These are phyloP conservation scores for Yamadazyma blattariae DNA, from an alignment of 1,139 yeast species.

Conservation along the genomic window DNA sequence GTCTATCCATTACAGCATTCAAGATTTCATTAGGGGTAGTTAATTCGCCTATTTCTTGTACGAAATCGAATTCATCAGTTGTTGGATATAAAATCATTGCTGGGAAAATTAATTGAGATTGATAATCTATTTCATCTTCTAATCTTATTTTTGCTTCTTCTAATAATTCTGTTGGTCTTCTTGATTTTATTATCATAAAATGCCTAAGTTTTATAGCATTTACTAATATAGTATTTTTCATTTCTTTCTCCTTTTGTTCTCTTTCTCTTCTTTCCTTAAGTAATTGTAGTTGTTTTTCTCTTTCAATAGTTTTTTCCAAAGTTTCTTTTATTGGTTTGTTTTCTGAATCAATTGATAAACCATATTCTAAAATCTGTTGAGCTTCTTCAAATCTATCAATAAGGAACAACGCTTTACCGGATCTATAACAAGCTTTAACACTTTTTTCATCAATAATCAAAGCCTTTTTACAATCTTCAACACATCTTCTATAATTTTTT, in stretches of 20 bases:
- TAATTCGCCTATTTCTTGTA: slow-evolving; percentile 71
- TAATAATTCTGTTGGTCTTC: slow-evolving; percentile 48
- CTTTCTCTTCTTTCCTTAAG: slow-evolving; percentile 29
- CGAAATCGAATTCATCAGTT: slow-evolving; percentile 77
- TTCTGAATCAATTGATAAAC: slow-evolving; percentile 54
- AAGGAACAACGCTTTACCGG: slow-evolving; percentile 76
- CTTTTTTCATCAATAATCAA: slow-evolving; percentile 64
- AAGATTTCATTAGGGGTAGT: slow-evolving; percentile 60
- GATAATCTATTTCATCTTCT: slow-evolving; percentile 70
- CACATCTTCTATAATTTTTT: slow-evolving; percentile 80
- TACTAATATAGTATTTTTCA: slow-evolving; percentile 37
- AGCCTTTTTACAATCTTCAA: slow-evolving; percentile 81
- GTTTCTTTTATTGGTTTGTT: slow-evolving; percentile 53
- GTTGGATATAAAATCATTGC: slow-evolving; percentile 82
- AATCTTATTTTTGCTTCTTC: slow-evolving; percentile 50
- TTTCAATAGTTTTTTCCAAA: slow-evolving; percentile 35
- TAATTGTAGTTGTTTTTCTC: slow-evolving; percentile 33
- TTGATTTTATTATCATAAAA: slow-evolving; percentile 45
- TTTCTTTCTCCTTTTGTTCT: slow-evolving; percentile 28
- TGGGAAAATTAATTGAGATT: slow-evolving; percentile 78
- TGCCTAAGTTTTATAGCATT: slow-evolving; percentile 59
- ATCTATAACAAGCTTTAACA: slow-evolving; percentile 80
- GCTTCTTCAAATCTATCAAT: slow-evolving; percentile 75
- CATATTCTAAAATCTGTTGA: slow-evolving; percentile 61
- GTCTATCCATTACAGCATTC: slow-evolving; percentile 57